phyloP scores from a whole-genome alignment of 352 stramenopile species.

The Phytopythium aichiense region DNA sequence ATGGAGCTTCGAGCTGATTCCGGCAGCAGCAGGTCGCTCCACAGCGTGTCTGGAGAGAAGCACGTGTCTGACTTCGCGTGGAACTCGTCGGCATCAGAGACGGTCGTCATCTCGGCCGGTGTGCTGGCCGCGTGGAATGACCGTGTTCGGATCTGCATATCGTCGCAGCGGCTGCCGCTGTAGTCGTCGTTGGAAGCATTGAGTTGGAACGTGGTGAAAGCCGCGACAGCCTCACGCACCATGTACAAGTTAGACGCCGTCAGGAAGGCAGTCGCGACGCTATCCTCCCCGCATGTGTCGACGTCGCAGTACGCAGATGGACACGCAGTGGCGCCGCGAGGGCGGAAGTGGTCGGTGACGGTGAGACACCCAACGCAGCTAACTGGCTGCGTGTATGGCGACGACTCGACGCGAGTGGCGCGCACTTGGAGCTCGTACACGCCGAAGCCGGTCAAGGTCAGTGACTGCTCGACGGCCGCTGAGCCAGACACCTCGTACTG shows the following conservation, averaged over 20 bases:
- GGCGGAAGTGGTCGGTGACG: conserved; percentile 51
- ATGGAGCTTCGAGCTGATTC: background rate
- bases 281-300: conserved; percentile 5
- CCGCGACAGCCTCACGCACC: conserved; percentile 14
- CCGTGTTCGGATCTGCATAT: conserved; percentile 21
- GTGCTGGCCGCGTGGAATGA: conserved; percentile 40
- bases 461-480: background rate
- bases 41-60: conserved; percentile 6
- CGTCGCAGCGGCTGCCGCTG: conserved; percentile 45
- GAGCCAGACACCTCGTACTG: background rate
- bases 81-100: background rate
- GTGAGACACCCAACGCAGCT: conserved; percentile 34
- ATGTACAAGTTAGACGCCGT: conserved; percentile 29
- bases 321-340: conserved; percentile 30
- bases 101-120: background rate
- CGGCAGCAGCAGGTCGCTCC: conserved; percentile 33
- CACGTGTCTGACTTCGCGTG: conserved; percentile 4
- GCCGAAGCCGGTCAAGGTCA: background rate
- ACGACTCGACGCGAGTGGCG: background rate
- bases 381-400: background rate
- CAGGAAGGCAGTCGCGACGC: conserved; percentile 12
- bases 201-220: conserved; percentile 37
- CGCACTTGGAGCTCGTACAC: conserved; percentile 4
- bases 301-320: conserved; percentile 35
- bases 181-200: conserved; percentile 52